Percentiles rank a stretch among this genome's conserved stretches.
These are phyloP conservation scores for Acanthamoeba royreba DNA, from an alignment of 208 protist species.

Conservation along the genomic window DNA sequence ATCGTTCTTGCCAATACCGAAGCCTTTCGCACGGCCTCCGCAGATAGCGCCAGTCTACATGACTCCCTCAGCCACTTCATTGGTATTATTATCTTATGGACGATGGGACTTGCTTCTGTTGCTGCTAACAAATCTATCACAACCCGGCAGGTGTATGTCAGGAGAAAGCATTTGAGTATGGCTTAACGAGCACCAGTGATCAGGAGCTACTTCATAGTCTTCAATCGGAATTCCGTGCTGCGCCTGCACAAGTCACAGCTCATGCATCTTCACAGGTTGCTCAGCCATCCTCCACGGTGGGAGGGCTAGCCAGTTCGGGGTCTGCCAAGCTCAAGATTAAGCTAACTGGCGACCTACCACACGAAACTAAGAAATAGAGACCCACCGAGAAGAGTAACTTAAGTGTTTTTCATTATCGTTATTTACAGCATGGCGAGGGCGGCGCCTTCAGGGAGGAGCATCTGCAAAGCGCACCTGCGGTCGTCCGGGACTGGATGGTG, in stretches of 20 bases:
- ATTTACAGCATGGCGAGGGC: no score
- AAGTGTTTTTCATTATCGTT: no score
- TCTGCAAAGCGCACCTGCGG: no score
- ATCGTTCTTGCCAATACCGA: neutral
- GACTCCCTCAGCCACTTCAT: neutral
- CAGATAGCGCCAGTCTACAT: neutral
- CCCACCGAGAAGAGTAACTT: no score
- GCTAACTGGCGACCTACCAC: neutral
- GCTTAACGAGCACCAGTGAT: neutral
- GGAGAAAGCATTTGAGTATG: neutral
- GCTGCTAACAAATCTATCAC: neutral
- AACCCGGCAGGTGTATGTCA: neutral
- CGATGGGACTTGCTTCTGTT: neutral
- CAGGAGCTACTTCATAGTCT: neutral
- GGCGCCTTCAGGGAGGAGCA: no score
- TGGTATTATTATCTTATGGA: neutral
- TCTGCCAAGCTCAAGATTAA: neutral
- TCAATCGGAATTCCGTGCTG: neutral
- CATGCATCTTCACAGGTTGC: neutral
- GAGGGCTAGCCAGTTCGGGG: neutral
- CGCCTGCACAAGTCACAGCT: neutral
- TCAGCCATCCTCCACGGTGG: neutral
- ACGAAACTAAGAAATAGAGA: no score
- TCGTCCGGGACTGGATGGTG: no score
- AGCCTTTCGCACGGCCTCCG: conserved; percentile 12